phyloP scores from a whole-genome alignment of 2,329 filamentous ascomycete genomes.

The Claviceps monticola region DNA sequence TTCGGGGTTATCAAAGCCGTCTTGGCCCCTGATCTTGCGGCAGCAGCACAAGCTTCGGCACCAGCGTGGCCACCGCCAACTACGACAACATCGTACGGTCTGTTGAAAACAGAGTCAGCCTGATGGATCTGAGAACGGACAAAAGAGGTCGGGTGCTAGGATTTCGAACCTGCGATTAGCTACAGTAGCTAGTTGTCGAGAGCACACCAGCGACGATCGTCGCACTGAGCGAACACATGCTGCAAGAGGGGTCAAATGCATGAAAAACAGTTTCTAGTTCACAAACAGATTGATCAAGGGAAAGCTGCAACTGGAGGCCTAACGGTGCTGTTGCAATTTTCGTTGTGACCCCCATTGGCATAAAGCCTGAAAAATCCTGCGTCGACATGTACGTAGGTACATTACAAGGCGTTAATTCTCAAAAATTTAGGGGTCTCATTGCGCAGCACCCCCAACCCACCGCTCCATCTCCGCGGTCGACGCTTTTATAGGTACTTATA shows the following conservation, averaged over 20 bases:
- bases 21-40: slow-evolving; percentile 74
- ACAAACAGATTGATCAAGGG: no score
- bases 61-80: slow-evolving; percentile 94
- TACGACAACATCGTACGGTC: slow-evolving; percentile 80
- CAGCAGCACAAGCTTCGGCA: slow-evolving; percentile 82
- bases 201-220: slow-evolving; percentile 7
- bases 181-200: slow-evolving; percentile 18
- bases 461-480: no score
- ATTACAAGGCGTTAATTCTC: no score
- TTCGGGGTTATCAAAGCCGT: slow-evolving; percentile 86
- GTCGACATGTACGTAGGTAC: no score
- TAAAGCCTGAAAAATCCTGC: no score
- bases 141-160: not conserved
- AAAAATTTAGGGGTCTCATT: no score
- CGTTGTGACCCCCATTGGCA: no score
- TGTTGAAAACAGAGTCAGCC: slow-evolving; percentile 16
- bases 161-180: slow-evolving; percentile 7
- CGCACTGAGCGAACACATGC: slow-evolving; percentile 10
- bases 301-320: no score
- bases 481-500: no score
- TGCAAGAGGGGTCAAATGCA: slow-evolving; percentile 8
- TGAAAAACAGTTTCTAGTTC: not conserved
- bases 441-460: no score
- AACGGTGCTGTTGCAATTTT: no score
- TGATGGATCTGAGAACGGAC: not conserved